These are phyloP conservation scores for Potentilla sterilis DNA, from an alignment of 306 rosid genomes.

Conservation along the genomic window DNA sequence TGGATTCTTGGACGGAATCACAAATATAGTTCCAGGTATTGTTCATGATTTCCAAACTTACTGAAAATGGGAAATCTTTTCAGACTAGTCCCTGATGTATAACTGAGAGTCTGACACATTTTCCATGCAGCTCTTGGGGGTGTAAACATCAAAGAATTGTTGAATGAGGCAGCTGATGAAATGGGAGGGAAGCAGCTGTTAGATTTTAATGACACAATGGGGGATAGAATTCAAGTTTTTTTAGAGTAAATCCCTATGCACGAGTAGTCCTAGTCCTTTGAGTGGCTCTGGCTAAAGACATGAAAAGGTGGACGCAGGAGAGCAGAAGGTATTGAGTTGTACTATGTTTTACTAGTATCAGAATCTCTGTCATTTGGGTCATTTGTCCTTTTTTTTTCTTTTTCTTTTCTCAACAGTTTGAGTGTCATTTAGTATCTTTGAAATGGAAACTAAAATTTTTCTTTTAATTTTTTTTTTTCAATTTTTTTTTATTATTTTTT, in stretches of 20 bases:
- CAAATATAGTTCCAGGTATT: conserved; percentile 91
- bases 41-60: conserved; percentile 15
- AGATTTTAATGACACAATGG: conserved; percentile 74
- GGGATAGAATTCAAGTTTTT: conserved; percentile 89
- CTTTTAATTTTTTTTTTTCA: too few relatives aligned
- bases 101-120: conserved; percentile 17
- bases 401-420: too few relatives aligned
- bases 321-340: too few relatives aligned
- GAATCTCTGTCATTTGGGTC: too few relatives aligned
- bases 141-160: conserved; percentile 69
- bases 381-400: too few relatives aligned
- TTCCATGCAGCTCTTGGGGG: conserved; percentile 73
- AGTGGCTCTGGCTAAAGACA: neutral
- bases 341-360: too few relatives aligned
- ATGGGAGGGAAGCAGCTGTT: conserved; percentile 72
- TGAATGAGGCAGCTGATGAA: conserved; percentile 77
- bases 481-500: too few relatives aligned
- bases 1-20: conserved; percentile 89
- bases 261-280: too few relatives aligned
- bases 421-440: too few relatives aligned
- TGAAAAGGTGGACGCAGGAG: neutral
- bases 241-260: conserved; percentile 46
- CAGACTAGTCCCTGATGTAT: conserved; percentile 10
- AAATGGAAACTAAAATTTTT: too few relatives aligned
- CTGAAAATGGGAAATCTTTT: neutral